A percentile compares a stretch with the other conserved stretches of the same genome.
phyloP scores from a whole-genome alignment of 257 asterid species.

The Eustoma russellianum region DNA sequence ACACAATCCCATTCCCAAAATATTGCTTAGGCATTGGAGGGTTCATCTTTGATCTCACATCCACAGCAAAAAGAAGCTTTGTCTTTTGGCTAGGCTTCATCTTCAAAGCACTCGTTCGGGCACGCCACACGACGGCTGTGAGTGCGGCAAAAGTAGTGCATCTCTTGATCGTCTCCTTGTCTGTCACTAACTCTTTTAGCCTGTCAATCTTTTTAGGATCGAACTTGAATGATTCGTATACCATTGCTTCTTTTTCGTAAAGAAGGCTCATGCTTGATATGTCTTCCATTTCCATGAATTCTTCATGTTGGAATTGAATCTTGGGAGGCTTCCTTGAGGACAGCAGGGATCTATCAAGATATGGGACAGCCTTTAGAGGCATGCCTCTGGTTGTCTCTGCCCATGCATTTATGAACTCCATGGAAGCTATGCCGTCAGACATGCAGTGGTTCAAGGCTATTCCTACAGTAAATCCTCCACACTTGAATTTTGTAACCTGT shows the following conservation, averaged over 20 bases:
- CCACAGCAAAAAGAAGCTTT: constrained; percentile 17
- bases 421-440: constrained; percentile 14
- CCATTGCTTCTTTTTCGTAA: constrained; percentile 6
- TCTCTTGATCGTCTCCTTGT: background rate
- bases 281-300: constrained; percentile 15
- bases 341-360: constrained; percentile 13
- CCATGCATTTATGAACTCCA: constrained; percentile 21
- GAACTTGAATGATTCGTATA: constrained; percentile 7
- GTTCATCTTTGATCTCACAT: constrained; percentile 7
- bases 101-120: constrained; percentile 5
- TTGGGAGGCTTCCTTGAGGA: constrained; percentile 14
- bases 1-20: constrained; percentile 14
- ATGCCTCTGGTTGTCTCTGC: constrained; percentile 18
- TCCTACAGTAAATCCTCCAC: constrained; percentile 19
- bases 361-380: constrained; percentile 3
- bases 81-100: constrained; percentile 14
- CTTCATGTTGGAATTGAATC: constrained; percentile 8
- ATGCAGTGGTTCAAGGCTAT: constrained; percentile 12
- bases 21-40: constrained; percentile 13
- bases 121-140: constrained; percentile 14
- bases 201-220: background rate
- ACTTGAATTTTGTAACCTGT: constrained; percentile 19
- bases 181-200: background rate
- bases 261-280: constrained; percentile 9
- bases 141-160: constrained; percentile 15